Evolutionary conservation across 2,329 filamentous ascomycete species (phyloP).

Genomic region (Penicillium psychrosexuale): DNA sequence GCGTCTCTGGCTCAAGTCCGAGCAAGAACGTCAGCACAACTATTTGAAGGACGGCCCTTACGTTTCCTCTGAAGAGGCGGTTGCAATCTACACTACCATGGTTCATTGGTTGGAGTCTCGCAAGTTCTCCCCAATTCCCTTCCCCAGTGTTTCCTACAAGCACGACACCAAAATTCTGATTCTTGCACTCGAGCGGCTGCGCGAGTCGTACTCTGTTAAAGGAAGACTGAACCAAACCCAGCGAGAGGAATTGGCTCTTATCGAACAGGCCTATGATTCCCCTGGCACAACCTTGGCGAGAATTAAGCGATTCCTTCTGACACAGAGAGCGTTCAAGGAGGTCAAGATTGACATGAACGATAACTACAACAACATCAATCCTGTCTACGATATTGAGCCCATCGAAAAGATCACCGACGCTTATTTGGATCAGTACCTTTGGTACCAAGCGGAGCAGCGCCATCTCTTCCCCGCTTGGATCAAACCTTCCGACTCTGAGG

Average conservation of each 20-base stretch:
- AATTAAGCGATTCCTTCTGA: conserved; percentile 96
- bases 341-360: conserved; percentile 99
- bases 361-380: conserved; percentile 98
- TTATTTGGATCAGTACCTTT: conserved; percentile 96
- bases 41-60: conserved; percentile 99
- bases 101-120: conserved; percentile 98
- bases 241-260: conserved; percentile 90
- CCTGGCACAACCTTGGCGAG: conserved; percentile 92
- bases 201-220: conserved; percentile 97
- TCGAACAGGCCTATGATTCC: conserved; percentile 97
- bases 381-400: conserved; percentile 96
- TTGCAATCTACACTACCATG: conserved; percentile 97
- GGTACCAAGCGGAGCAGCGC: conserved; percentile 97
- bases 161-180: conserved; percentile 99
- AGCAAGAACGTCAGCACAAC: conserved; percentile 98
- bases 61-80: conserved; percentile 95
- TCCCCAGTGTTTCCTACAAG: conserved; percentile 98
- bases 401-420: conserved; percentile 99
- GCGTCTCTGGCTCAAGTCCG: conserved; percentile 92
- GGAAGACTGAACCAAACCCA: conserved; percentile 95
- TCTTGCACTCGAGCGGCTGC: conserved; percentile 83
- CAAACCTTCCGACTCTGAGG: conserved; percentile 97
- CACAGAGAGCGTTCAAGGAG: conserved; percentile 97
- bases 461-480: conserved; percentile 98
- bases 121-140: conserved; percentile 97